Conservation (phyloP, 345 rosid genomes). For the Hibiscus mutabilis region DNA sequence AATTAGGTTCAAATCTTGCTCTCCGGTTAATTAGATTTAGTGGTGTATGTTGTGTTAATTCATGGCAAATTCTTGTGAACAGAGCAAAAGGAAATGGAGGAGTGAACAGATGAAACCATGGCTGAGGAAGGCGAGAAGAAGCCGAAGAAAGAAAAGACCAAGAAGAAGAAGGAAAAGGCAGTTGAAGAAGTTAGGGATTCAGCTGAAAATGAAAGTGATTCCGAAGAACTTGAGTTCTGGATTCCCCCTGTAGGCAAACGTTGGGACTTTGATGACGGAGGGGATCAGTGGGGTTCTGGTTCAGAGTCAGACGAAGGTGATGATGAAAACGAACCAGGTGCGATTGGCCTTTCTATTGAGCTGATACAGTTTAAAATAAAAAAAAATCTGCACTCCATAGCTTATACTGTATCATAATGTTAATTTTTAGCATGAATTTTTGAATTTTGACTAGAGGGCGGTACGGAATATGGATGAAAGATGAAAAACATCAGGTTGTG, state of each 20-base stretch:
- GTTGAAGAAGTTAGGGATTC: constrained; percentile 35
- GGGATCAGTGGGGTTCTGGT: constrained; percentile 62
- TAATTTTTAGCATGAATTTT: neutral
- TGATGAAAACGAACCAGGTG: constrained; percentile 48
- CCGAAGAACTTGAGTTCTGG: constrained; percentile 72
- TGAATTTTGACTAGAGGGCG: neutral
- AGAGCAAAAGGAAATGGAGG: constrained; percentile 62
- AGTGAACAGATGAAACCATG: constrained; percentile 16
- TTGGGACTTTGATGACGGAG: constrained; percentile 65
- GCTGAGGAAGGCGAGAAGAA: constrained; percentile 21
- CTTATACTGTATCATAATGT: neutral
- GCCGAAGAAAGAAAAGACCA: constrained; percentile 11
- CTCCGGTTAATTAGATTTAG: neutral
- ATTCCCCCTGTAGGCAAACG: constrained; percentile 80
- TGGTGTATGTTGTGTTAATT: neutral
- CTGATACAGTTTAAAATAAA: neutral
- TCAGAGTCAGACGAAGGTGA: constrained; percentile 36
- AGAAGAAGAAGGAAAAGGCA: constrained; percentile 19
- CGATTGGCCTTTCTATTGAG: constrained; percentile 5
- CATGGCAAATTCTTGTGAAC: constrained; percentile 20
- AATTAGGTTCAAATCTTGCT: constrained; percentile 41
- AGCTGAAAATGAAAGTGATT: constrained; percentile 39
- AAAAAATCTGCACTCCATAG: neutral
- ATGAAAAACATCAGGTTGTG: neutral
- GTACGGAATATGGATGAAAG: neutral